phyloP scores from a whole-genome alignment of 495 filamentous ascomycete genomes.

The Glutinoglossum americanum region DNA sequence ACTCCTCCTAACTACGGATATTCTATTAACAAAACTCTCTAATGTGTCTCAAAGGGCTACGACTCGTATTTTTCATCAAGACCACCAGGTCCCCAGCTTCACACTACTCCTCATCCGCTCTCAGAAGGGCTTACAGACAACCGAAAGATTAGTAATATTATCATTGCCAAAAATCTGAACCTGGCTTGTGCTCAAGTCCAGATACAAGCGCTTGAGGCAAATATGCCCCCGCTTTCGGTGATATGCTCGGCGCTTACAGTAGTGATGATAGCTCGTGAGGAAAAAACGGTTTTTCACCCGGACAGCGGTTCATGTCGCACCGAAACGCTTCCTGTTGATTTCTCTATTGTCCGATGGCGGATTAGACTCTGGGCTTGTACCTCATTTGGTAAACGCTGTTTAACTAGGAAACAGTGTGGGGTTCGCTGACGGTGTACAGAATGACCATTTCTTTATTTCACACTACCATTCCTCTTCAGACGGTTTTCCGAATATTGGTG shows the following conservation, averaged over 20 bases:
- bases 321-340: constrained; percentile 62
- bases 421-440: constrained; percentile 22
- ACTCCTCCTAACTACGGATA: constrained; percentile 10
- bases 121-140: constrained; percentile 13
- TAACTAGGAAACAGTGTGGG: neutral
- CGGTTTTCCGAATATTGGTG: constrained; percentile 50
- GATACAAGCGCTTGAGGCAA: constrained; percentile 60
- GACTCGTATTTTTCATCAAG: neutral
- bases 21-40: constrained; percentile 1
- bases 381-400: constrained; percentile 23
- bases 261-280: constrained; percentile 42
- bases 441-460: constrained; percentile 72
- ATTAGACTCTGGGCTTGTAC: constrained; percentile 15
- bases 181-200: constrained; percentile 49
- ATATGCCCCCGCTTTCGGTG: neutral
- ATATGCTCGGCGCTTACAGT: too few species aligned
- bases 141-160: constrained; percentile 46
- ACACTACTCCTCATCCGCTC: constrained; percentile 12
- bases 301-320: constrained; percentile 46
- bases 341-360: constrained; percentile 32
- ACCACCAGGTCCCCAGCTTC: constrained; percentile 7
- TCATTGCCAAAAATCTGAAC: constrained; percentile 66
- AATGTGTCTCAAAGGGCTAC: neutral
- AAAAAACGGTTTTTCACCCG: constrained; percentile 54
- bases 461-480: constrained; percentile 61